A percentile compares a stretch with the other conserved stretches of the same genome.
Conservation (phyloP, 139 green algal genomes). For the Dunaliella primolecta region DNA sequence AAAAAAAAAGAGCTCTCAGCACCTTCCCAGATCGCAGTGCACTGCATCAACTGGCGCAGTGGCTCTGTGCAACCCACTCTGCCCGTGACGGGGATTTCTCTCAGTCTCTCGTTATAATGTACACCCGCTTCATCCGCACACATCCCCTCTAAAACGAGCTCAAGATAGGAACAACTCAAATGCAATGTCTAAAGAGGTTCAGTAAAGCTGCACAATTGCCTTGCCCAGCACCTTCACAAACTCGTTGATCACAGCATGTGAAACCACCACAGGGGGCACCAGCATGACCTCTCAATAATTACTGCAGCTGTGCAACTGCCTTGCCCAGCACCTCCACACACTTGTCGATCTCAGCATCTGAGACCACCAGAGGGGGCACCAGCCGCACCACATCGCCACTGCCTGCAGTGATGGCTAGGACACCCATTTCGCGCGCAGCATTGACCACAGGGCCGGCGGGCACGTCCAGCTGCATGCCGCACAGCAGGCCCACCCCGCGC, state of each 20-base stretch:
- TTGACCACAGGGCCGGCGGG: conserved; percentile 73
- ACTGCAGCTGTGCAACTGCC: background rate
- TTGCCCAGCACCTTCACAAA: conserved; percentile 15
- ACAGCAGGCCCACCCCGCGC: conserved; percentile 83
- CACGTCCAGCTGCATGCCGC: conserved; percentile 89
- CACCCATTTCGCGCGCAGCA: conserved; percentile 63
- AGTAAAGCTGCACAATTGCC: background rate
- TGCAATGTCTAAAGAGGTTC: too few relatives aligned
- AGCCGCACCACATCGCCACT: conserved; percentile 84
- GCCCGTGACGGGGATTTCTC: too few relatives aligned
- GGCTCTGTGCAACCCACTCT: too few relatives aligned
- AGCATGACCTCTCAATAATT: too few relatives aligned
- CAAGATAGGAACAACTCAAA: too few relatives aligned
- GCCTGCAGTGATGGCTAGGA: conserved; percentile 94
- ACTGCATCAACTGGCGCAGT: too few relatives aligned
- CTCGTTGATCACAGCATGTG: conserved; percentile 81
- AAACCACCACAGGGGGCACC: conserved; percentile 90
- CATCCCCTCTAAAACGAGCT: too few relatives aligned
- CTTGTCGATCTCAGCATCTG: conserved; percentile 82
- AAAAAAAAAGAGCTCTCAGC: too few relatives aligned
- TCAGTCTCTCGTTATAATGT: too few relatives aligned
- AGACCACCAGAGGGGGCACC: conserved; percentile 90
- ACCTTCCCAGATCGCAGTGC: too few relatives aligned
- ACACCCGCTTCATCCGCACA: too few relatives aligned
- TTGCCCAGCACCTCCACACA: conserved; percentile 16